Evolutionary conservation across 169 alveolate genomes (phyloP).

Genomic region (Plasmodium reichenowi): DNA sequence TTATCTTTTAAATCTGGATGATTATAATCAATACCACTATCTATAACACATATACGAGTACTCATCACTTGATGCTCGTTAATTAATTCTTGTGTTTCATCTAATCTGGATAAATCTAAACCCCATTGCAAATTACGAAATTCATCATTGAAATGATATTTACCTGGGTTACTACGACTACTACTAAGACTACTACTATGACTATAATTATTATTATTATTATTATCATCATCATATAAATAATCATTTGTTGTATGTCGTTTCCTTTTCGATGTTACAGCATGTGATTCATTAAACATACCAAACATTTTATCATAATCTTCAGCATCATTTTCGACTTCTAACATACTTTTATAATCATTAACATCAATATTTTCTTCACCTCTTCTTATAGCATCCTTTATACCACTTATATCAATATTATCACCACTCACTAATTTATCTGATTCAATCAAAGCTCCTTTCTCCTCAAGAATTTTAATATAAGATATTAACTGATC

Average conservation of each 20-base stretch:
- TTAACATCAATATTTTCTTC: conserved; percentile 4
- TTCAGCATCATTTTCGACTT: neutral
- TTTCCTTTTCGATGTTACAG: neutral
- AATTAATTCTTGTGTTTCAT: conserved; percentile 37
- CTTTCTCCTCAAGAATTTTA: conserved; percentile 31
- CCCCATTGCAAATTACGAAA: conserved; percentile 69
- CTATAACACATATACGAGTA: conserved; percentile 83
- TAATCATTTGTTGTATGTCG: neutral
- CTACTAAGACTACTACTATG: no score
- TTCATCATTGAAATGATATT: conserved; percentile 43
- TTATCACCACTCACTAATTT: conserved; percentile 61
- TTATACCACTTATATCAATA: conserved; percentile 18
- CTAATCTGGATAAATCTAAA: conserved; percentile 65
- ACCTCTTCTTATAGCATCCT: conserved; percentile 61
- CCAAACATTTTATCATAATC: neutral
- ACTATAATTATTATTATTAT: neutral
- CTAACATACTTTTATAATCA: conserved; percentile 15
- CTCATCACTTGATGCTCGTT: neutral
- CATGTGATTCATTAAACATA: neutral
- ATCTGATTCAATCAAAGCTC: conserved; percentile 64
- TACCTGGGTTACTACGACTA: no score
- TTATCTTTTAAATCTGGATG: conserved; percentile 87
- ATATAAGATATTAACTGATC: conserved; percentile 36
- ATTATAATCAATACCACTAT: conserved; percentile 90
- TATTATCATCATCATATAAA: no score